Conservation (phyloP, 148 eudicot species). For the Talinum fruticosum region DNA sequence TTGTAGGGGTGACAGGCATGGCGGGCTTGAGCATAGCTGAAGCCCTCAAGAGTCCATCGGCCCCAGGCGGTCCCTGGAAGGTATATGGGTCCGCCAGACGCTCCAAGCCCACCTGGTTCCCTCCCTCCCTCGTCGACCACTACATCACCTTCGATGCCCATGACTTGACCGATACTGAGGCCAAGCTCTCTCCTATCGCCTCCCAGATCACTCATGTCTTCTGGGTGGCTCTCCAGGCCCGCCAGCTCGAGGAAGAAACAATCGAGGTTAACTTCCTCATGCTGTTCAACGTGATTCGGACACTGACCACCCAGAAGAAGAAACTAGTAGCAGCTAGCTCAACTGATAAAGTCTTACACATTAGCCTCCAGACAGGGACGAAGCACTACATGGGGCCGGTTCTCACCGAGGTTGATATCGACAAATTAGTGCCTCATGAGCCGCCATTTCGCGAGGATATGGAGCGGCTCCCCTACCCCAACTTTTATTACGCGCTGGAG, state of each 20-base stretch:
- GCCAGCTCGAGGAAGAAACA: constrained; percentile 21
- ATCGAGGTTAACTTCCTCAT: constrained; percentile 25
- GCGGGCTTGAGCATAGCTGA: constrained; percentile 32
- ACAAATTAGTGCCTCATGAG: constrained; percentile 22
- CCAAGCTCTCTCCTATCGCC: constrained; percentile 30
- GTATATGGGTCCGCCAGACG: constrained; percentile 42
- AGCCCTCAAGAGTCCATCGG: constrained; percentile 27
- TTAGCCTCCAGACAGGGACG: constrained; percentile 40
- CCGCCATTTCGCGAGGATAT: constrained; percentile 39
- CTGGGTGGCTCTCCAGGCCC: constrained; percentile 29
- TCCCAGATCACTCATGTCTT: constrained; percentile 40
- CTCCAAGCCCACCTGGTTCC: constrained; percentile 39
- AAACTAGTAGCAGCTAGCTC: neutral
- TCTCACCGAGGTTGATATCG: neutral
- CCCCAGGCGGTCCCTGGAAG: constrained; percentile 45
- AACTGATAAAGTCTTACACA: constrained; percentile 29
- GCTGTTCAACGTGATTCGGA: constrained; percentile 37
- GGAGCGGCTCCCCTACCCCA: constrained; percentile 32
- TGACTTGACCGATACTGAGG: constrained; percentile 19
- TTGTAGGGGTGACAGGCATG: constrained; percentile 33
- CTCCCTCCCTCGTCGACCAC: constrained; percentile 28
- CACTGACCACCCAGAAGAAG: constrained; percentile 10
- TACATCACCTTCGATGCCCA: constrained; percentile 38
- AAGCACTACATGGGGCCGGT: constrained; percentile 41
- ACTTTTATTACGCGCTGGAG: constrained; percentile 43